Percentiles rank a stretch among this genome's conserved stretches.
Evolutionary conservation across 2,329 filamentous ascomycete species (phyloP).

Genomic region (Tolypocladium amazonense): DNA sequence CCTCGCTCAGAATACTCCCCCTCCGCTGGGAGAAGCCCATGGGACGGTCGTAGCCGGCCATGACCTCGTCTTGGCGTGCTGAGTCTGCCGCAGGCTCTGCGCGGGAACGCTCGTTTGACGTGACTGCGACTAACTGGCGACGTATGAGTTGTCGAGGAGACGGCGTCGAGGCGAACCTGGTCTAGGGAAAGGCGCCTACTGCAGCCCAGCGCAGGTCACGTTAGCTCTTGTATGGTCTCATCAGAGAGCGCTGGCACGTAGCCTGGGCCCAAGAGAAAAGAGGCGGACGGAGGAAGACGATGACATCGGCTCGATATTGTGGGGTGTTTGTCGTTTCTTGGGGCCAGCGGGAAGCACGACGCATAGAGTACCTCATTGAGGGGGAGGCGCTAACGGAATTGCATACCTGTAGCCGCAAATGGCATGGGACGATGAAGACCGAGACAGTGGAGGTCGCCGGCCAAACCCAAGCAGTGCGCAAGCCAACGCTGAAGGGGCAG

Average conservation of each 20-base stretch:
- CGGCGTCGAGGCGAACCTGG: background rate
- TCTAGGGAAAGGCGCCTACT: constrained; percentile 3
- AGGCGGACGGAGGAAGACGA: background rate
- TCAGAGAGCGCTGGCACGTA: background rate
- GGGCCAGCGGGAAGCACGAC: background rate
- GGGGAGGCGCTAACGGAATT: constrained; percentile 5
- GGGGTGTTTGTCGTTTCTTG: background rate
- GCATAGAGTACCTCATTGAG: background rate
- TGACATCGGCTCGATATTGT: background rate
- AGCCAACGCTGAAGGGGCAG: background rate
- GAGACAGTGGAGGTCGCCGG: background rate
- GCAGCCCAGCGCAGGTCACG: constrained; percentile 2
- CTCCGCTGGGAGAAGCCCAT: constrained; percentile 52
- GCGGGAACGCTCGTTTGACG: background rate
- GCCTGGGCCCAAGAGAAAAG: background rate
- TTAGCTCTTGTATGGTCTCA: constrained; percentile 6
- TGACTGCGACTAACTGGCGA: background rate
- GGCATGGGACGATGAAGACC: constrained; percentile 3
- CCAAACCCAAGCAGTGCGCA: background rate
- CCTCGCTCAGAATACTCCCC: constrained; percentile 47
- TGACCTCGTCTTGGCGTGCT: constrained; percentile 6
- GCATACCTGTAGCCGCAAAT: constrained; percentile 8
- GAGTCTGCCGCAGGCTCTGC: background rate
- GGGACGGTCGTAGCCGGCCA: constrained; percentile 31
- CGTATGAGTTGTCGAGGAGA: background rate